Percentiles rank a stretch among this genome's conserved stretches.
These are phyloP conservation scores for Stachybotrys chlorohalonatus DNA, from an alignment of 2,329 filamentous ascomycete species.

Conservation along the genomic window DNA sequence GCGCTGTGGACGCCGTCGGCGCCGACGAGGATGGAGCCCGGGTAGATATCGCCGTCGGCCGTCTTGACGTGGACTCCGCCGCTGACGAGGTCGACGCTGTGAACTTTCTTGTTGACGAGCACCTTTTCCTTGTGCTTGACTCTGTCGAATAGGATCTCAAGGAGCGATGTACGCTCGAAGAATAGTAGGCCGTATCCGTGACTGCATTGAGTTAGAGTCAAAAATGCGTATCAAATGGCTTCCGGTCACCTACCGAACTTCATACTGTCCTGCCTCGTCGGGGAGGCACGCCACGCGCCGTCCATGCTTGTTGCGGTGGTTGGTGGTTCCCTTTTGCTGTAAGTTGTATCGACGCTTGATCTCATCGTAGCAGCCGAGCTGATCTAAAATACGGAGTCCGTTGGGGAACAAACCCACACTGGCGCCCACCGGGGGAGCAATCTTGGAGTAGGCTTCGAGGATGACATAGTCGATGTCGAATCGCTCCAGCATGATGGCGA, in stretches of 20 bases:
- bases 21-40: slow-evolving; percentile 24
- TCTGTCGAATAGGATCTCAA: slow-evolving; percentile 23
- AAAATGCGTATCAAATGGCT: too few relatives aligned
- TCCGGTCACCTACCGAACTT: not conserved
- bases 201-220: not conserved
- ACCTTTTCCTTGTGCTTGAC: slow-evolving; percentile 18
- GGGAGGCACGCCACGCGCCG: not conserved
- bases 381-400: slow-evolving; percentile 36
- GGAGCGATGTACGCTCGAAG: slow-evolving; percentile 22
- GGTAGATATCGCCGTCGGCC: slow-evolving; percentile 16
- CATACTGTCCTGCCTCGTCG: not conserved
- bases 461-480: slow-evolving; percentile 38
- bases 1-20: slow-evolving; percentile 30
- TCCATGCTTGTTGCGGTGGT: not conserved
- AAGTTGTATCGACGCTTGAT: not conserved
- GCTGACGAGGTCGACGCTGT: slow-evolving; percentile 3
- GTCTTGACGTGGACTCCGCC: slow-evolving; percentile 17
- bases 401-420: slow-evolving; percentile 35
- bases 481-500: slow-evolving; percentile 29
- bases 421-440: slow-evolving; percentile 37
- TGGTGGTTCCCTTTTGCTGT: not conserved
- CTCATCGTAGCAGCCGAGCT: slow-evolving; percentile 26
- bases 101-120: slow-evolving; percentile 7
- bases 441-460: slow-evolving; percentile 31
- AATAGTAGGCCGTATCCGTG: slow-evolving; percentile 20